Conservation (phyloP, 2,329 filamentous ascomycete genomes). For the Sporothrix sp. region DNA sequence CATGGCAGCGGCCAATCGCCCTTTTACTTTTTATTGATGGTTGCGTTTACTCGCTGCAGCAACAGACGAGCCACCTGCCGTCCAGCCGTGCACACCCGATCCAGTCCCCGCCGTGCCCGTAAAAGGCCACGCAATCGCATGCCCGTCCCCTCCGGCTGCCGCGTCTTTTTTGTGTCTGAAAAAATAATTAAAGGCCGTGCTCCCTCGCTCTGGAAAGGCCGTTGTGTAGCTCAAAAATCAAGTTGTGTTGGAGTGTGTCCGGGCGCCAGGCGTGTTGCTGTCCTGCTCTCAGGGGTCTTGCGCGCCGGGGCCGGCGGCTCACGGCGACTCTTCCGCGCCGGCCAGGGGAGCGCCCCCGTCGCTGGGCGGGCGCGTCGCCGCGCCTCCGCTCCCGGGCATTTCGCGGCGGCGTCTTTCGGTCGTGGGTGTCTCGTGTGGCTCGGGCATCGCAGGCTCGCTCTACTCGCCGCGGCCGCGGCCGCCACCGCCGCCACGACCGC, state of each 20-base stretch:
- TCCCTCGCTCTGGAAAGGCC: constrained; percentile 4
- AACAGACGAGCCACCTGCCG: no score
- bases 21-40: no score
- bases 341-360: no score
- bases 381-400: no score
- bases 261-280: not conserved
- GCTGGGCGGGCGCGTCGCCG: no score
- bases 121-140: not conserved
- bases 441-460: not conserved
- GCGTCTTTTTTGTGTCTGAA: not conserved
- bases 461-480: constrained; percentile 24
- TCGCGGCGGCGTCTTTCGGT: no score
- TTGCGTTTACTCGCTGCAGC: no score
- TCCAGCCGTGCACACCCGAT: no score
- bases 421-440: not conserved
- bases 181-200: constrained; percentile 7
- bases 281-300: not conserved
- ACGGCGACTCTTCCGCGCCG: no score
- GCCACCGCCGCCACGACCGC: constrained; percentile 28
- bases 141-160: not conserved
- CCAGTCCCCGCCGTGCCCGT: no score
- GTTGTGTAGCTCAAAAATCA: constrained; percentile 9
- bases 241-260: not conserved
- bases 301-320: no score
- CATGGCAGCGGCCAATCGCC: not conserved